These are phyloP conservation scores for Sporisorium exsertum DNA, from an alignment of 1,284 basidiomycete species.

Conservation along the genomic window DNA sequence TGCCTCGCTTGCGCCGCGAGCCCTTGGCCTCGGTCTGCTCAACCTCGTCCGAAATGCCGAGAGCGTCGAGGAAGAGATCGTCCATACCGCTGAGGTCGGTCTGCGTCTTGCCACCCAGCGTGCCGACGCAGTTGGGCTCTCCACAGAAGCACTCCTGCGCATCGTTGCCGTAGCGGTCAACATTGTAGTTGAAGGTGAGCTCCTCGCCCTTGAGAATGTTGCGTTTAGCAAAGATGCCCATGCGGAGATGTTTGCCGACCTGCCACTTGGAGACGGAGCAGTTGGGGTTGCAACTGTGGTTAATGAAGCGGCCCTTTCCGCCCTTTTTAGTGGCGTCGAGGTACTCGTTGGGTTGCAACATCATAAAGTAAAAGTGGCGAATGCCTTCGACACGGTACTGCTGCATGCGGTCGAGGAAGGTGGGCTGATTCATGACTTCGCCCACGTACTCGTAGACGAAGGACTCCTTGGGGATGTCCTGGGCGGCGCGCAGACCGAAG, in stretches of 20 bases:
- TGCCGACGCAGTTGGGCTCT: slow-evolving; percentile 94
- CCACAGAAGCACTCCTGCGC: slow-evolving; percentile 96
- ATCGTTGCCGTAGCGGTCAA: slow-evolving; percentile 97
- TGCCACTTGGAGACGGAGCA: slow-evolving; percentile 99
- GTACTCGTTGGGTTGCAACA: slow-evolving; percentile 98
- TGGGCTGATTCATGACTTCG: slow-evolving; percentile 88
- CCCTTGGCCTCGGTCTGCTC: slow-evolving; percentile 83
- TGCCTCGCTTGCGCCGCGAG: slow-evolving; percentile 87
- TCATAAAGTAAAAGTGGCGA: slow-evolving; percentile 99
- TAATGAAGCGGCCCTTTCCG: slow-evolving; percentile 94
- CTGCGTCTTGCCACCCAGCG: slow-evolving; percentile 97
- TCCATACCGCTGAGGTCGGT: slow-evolving; percentile 94
- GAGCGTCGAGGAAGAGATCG: slow-evolving; percentile 93
- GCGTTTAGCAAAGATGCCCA: slow-evolving; percentile 97
- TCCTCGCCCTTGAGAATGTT: slow-evolving; percentile 86
- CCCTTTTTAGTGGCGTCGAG: slow-evolving; percentile 98
- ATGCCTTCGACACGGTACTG: slow-evolving; percentile 93
- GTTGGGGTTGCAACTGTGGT: slow-evolving; percentile 98
- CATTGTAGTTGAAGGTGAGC: slow-evolving; percentile 99
- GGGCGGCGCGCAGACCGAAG: slow-evolving; percentile 85
- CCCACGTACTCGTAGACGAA: slow-evolving; percentile 99
- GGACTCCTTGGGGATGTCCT: slow-evolving; percentile 78
- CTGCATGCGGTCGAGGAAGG: slow-evolving; percentile 93
- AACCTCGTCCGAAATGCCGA: slow-evolving; percentile 92
- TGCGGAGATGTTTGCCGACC: slow-evolving; percentile 87